Base-by-base conservation (phyloP, 306 rosid genomes). In the Pyrus bretschneideri region DNA sequence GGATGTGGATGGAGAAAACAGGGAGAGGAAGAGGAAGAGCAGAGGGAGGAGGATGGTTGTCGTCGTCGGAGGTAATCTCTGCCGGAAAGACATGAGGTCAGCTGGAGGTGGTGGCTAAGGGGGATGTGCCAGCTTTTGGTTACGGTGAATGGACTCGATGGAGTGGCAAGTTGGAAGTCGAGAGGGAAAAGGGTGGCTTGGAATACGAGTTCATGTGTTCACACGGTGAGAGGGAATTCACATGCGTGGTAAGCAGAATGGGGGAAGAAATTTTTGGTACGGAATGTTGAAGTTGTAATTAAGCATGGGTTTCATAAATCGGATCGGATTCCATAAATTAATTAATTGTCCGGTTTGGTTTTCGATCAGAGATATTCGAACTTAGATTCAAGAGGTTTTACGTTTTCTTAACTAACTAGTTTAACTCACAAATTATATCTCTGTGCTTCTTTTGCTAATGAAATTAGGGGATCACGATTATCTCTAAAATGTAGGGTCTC, bases 81-180 rank as follows among this genome's bases (percentile, higher is more conserved):
- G 83, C 29, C 82, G 75, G 88, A 73, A 72, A 57, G 76, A 30
- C 93, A 88, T 91, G 85, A 51, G 70, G 68, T 80, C 68, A 66
- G 38, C 21, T 44, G 30, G 21, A 30, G 29, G 67, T 45, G 58
- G 70, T 11, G 29, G n/a, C 5, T 18, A 60, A 60, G 78, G 38
- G 45, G 76, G 21, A 5, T 27, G 35, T 27, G 67, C 9, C 30
- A 27, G 35, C 17, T 27, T 61, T 59, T 59, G 64, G 64, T 23
- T 59, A 13, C 1, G 30, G 55, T 5, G 54, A 49, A 9, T 52
- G 18, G 23, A 57, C 9, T 38, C 9, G 42, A 61, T 13, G 13
- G 22, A 19, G 25, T 64, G 70, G 29, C 17, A 22, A 54, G 21
- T 31, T 18, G 57, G 66, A 72, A 80, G 27, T 49, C 62, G 49